Evolutionary conservation across 768 basidiomycete genomes (phyloP).

Genomic region (Pleurotus tuber-regium): DNA sequence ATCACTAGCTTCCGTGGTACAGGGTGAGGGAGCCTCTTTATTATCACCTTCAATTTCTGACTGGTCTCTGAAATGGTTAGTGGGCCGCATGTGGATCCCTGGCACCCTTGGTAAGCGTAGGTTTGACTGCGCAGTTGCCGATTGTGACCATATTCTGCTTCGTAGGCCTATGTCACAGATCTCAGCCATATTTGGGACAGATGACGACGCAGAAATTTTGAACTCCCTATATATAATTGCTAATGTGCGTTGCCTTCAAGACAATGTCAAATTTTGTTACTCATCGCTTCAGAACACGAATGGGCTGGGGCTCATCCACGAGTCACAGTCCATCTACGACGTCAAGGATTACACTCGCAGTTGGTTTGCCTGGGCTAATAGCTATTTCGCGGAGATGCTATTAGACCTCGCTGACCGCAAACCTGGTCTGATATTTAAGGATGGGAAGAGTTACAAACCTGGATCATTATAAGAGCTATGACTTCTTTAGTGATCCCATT

Average conservation of each 20-base stretch:
- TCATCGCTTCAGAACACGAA: slow-evolving; percentile 57
- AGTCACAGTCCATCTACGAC: slow-evolving; percentile 66
- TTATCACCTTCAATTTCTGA: neutral
- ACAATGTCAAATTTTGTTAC: no score
- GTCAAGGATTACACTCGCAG: slow-evolving; percentile 57
- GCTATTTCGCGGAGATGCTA: slow-evolving; percentile 82
- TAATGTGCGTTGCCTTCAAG: slow-evolving; percentile 50
- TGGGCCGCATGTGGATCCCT: slow-evolving; percentile 71
- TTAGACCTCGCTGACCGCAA: slow-evolving; percentile 74
- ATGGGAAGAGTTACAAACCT: slow-evolving; percentile 53
- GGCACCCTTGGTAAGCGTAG: slow-evolving; percentile 62
- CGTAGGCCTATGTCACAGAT: slow-evolving; percentile 79
- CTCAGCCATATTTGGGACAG: slow-evolving; percentile 69
- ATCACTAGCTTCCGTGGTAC: slow-evolving; percentile 54
- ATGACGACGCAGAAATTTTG: slow-evolving; percentile 68
- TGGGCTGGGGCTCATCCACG: slow-evolving; percentile 76
- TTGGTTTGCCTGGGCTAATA: slow-evolving; percentile 86
- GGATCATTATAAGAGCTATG: slow-evolving; percentile 34
- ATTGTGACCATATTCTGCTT: neutral
- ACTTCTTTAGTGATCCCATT: no score
- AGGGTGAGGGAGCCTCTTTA: slow-evolving; percentile 39
- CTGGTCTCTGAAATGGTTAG: slow-evolving; percentile 31
- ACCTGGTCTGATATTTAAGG: slow-evolving; percentile 63
- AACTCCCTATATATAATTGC: slow-evolving; percentile 60
- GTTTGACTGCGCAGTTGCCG: neutral